phyloP scores from a whole-genome alignment of 2,329 filamentous ascomycete species.

The Calycina herbarum region DNA sequence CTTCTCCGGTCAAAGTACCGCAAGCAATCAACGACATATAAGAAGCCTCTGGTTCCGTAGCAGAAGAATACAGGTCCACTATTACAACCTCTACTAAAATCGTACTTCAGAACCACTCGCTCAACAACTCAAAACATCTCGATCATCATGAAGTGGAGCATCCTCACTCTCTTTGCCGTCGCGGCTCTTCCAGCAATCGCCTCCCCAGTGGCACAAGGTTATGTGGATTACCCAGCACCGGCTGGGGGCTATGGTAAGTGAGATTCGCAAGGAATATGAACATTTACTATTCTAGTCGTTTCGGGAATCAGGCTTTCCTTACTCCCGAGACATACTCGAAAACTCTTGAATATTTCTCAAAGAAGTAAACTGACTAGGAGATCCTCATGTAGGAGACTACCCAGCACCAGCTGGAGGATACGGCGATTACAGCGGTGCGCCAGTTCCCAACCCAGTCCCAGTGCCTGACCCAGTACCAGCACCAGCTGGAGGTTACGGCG shows the following conservation, averaged over 20 bases:
- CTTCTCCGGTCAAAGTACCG: neutral
- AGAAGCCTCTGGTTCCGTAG: neutral
- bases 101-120: neutral
- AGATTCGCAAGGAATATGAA: too few relatives aligned
- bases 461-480: neutral
- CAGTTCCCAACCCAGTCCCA: too few relatives aligned
- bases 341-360: neutral
- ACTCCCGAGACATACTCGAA: neutral
- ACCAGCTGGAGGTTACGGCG: constrained; percentile 10
- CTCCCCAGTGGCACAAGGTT: constrained; percentile 2
- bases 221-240: constrained; percentile 6
- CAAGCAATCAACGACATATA: neutral
- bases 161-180: constrained; percentile 1
- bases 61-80: neutral
- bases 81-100: neutral
- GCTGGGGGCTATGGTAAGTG: constrained; percentile 4
- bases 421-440: neutral
- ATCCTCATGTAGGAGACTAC: too few relatives aligned
- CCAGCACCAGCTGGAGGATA: neutral
- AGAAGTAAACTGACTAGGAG: too few relatives aligned
- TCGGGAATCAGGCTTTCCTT: too few relatives aligned
- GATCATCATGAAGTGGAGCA: neutral
- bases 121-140: neutral
- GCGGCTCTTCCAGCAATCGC: neutral
- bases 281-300: neutral